phyloP scores from a whole-genome alignment of 129 eudicot genomes.

The Logfia minima region DNA sequence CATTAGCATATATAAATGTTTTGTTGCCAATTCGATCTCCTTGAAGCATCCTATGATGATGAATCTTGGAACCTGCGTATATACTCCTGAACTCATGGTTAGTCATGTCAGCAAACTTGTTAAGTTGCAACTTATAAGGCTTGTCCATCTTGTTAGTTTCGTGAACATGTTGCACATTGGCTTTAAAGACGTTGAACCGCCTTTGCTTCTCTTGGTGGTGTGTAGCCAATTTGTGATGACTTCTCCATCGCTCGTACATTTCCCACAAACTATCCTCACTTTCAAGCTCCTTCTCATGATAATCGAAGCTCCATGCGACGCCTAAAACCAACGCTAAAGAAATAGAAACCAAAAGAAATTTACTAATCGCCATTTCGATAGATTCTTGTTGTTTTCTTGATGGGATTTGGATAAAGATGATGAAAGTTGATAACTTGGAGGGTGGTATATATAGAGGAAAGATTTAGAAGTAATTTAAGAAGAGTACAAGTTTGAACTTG shows the following conservation, averaged over 20 bases:
- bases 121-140: conserved; percentile 82
- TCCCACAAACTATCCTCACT: conserved; percentile 69
- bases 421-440: conserved; percentile 34
- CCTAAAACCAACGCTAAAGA: conserved; percentile 49
- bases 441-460: conserved; percentile 36
- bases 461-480: background rate
- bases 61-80: conserved; percentile 67
- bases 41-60: conserved; percentile 58
- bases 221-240: conserved; percentile 68
- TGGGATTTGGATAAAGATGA: conserved; percentile 23
- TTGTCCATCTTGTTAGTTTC: conserved; percentile 69
- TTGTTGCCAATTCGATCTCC: conserved; percentile 45
- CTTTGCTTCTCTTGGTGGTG: conserved; percentile 61
- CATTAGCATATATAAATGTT: conserved; percentile 56
- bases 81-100: conserved; percentile 67
- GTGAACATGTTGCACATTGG: conserved; percentile 65
- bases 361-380: conserved; percentile 36
- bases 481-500: conserved; percentile 33
- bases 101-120: conserved; percentile 89
- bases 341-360: conserved; percentile 39
- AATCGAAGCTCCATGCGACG: conserved; percentile 54
- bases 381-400: background rate
- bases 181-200: conserved; percentile 80
- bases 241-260: conserved; percentile 87
- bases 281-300: conserved; percentile 71